Evolutionary conservation across 2,329 filamentous ascomycete genomes (phyloP), one percentile per base, ranked within the genome.

Genomic region (Trichoderma arundinaceum): DNA sequence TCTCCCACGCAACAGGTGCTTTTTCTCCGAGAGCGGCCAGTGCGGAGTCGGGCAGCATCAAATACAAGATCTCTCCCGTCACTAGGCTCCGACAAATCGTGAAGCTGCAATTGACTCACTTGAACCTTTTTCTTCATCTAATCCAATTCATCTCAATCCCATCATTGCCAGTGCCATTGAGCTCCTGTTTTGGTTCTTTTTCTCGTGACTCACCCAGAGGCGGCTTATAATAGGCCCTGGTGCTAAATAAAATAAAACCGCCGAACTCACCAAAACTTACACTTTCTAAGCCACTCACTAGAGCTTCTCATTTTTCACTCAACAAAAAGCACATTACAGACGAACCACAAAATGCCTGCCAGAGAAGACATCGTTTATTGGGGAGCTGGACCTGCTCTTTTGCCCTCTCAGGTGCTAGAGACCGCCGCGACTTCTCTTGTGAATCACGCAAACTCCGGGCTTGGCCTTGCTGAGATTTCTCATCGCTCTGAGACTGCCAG

Each of bases 401-500:
- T 98, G 17, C 94, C 94, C 92, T 12, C 80, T 86, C 4, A n/a
- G n/a, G 91, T 97, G 22, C 86, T 97, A 57, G 88, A 95, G 77
- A 84, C 83, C 51, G 93, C 92, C 58, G 88, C 92, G 1, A 77
- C 87, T 75, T 91, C 91, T 1, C 88, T 98, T 4, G 78, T 96
- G 69, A 91, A 97, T 82, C 96, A 88, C 82, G 83, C 83, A 86
- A 76, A 92, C 88, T 44, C 22, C 2, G 22, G 94, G 94, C 66
- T 84, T 97, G 63, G 93, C 93, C 60, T 97, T 49, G 92, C 91
- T 69, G 94, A 98, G 79, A 92, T 96, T 76, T 94, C 91, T 9
- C 94, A 98, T 77, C 91, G 94, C 69, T 96, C 92, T 13, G 83
- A 86, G 68, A 85, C 91, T 51, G 94, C 94, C 32, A 86, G 87